Conservation (phyloP, 768 basidiomycete species). For the Peribolospora baueri region DNA sequence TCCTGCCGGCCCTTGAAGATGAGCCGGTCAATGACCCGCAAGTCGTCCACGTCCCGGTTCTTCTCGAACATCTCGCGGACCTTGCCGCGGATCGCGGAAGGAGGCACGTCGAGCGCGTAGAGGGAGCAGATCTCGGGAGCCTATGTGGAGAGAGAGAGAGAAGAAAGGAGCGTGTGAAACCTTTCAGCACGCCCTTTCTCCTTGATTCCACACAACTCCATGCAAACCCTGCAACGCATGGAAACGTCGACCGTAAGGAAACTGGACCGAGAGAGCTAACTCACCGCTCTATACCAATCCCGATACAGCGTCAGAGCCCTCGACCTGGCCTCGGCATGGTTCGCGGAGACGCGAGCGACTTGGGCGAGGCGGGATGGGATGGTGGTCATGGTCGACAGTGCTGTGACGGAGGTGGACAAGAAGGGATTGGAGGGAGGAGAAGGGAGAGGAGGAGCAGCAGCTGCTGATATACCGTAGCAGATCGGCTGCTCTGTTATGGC, state of each 20-base stretch:
- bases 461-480: too few relatives aligned
- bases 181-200: background rate
- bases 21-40: constrained; percentile 59
- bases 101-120: constrained; percentile 59
- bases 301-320: constrained; percentile 59
- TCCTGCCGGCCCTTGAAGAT: constrained; percentile 63
- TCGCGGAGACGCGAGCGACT: constrained; percentile 34
- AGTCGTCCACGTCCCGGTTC: constrained; percentile 58
- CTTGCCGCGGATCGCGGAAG: constrained; percentile 48
- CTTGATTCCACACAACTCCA: background rate
- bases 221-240: background rate
- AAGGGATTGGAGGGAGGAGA: too few relatives aligned
- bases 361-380: constrained; percentile 75
- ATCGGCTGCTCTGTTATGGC: too few relatives aligned
- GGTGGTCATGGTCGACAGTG: constrained; percentile 33
- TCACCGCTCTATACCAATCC: constrained; percentile 71
- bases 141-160: constrained; percentile 22
- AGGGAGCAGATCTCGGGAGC: constrained; percentile 71
- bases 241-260: constrained; percentile 8
- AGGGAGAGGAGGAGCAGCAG: too few relatives aligned
- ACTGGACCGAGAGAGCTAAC: constrained; percentile 17
- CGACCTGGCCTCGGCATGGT: constrained; percentile 25
- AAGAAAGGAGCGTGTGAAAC: background rate
- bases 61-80: constrained; percentile 70
- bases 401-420: too few relatives aligned